phyloP scores from a whole-genome alignment of 257 asterid genomes.

The Buddleja alternifolia region DNA sequence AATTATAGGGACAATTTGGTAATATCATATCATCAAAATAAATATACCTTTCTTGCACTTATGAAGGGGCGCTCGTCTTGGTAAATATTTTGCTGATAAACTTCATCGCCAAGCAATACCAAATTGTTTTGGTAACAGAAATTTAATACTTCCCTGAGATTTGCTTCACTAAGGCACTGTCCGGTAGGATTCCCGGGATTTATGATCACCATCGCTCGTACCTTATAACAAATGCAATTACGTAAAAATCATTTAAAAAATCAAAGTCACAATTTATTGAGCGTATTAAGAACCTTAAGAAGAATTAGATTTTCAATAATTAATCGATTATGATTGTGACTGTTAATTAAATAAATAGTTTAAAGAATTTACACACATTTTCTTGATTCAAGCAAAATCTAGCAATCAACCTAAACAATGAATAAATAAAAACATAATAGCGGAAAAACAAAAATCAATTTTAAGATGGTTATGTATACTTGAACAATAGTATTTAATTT shows the following conservation, averaged over 20 bases:
- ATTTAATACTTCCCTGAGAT: conserved; percentile 61
- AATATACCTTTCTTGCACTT: conserved; percentile 82
- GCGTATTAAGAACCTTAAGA: no score
- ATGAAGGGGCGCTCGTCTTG: conserved; percentile 97
- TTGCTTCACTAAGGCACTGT: conserved; percentile 88
- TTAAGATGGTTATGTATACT: neutral
- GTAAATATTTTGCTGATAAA: conserved; percentile 96
- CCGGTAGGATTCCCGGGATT: conserved; percentile 99
- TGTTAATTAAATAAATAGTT: no score
- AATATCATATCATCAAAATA: neutral
- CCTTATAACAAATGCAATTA: conserved; percentile 47
- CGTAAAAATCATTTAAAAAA: no score
- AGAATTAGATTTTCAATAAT: no score
- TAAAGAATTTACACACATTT: no score
- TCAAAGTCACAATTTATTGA: no score
- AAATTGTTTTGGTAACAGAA: conserved; percentile 86
- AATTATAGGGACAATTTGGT: neutral
- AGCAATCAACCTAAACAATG: neutral
- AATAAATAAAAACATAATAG: neutral
- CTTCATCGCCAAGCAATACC: conserved; percentile 93
- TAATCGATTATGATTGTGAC: no score
- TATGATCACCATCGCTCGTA: conserved; percentile 98
- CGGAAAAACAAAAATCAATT: neutral
- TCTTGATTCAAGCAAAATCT: no score
- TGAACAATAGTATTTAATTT: neutral